Evolutionary conservation across 2,329 filamentous ascomycete species (phyloP).

Genomic region (Cryphonectria carpinicola): DNA sequence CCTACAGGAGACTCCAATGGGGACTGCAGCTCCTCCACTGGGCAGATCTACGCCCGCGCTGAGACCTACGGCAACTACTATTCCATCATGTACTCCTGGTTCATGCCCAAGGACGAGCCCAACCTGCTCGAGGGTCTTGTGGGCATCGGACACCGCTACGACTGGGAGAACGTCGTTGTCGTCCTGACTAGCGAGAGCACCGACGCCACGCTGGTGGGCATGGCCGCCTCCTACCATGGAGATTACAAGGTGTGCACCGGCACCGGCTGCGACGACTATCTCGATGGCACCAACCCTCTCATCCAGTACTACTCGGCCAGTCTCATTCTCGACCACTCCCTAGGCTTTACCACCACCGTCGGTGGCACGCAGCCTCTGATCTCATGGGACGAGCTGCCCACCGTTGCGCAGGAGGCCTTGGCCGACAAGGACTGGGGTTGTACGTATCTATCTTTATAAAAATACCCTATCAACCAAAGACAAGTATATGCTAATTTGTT

Average conservation of each 20-base stretch:
- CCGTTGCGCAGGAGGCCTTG: constrained; percentile 41
- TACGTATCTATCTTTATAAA: neutral
- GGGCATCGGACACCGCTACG: constrained; percentile 44
- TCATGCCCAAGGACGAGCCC: constrained; percentile 51
- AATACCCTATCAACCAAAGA: neutral
- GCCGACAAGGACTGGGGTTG: constrained; percentile 44
- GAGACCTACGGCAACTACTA: constrained; percentile 36
- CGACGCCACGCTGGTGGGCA: constrained; percentile 40
- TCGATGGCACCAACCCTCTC: constrained; percentile 34
- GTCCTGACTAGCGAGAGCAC: constrained; percentile 35
- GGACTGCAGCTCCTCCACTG: constrained; percentile 40
- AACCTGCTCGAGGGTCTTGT: constrained; percentile 17
- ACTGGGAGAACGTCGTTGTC: constrained; percentile 45
- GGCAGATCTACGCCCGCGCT: constrained; percentile 45
- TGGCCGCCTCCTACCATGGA: constrained; percentile 45
- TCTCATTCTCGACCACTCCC: constrained; percentile 41
- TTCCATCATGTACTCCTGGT: constrained; percentile 49
- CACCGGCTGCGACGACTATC: constrained; percentile 23
- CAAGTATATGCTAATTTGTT: neutral
- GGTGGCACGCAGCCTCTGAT: constrained; percentile 46
- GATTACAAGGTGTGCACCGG: constrained; percentile 37
- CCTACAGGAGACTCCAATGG: constrained; percentile 37
- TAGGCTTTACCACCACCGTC: constrained; percentile 40
- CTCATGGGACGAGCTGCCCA: constrained; percentile 48
- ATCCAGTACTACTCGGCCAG: constrained; percentile 40